Evolutionary conservation across 2,329 filamentous ascomycete species (phyloP), one percentile per base, ranked within the genome.

Genomic region (Pseudogymnoascus sp.): DNA sequence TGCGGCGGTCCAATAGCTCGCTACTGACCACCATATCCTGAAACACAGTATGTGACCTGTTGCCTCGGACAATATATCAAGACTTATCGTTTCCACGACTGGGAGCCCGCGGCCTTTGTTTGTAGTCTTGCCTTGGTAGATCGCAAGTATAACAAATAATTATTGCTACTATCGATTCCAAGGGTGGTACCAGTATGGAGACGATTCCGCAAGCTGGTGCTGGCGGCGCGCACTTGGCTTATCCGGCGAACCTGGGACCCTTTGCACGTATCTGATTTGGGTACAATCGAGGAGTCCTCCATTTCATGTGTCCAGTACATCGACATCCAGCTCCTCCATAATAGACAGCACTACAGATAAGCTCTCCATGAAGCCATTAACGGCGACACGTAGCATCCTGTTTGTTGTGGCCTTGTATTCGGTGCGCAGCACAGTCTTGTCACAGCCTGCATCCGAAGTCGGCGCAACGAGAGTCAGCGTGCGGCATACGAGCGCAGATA

Each of bases 331-430:
- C 74, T 96, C 89, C 75, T 90, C 87, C 89, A 97, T 96, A 14
- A 96, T 89, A 62, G 92, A 90, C 43, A 97, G 75, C 1, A 97
- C 88, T 4, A 97, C 85, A 61, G 86, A 85, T 63, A 97, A 75
- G 69, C 89, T 96, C 71, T 98, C 93, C 82, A 98, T 92, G 76
- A 97, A 97, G 8, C 92, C 91, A 77, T 98, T 98, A 63, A 97
- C 93, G 2, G 93, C 90, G 2, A 99, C 95, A 50, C 95, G 88
- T 64, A 99, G 82, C 93, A 98, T 98, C 69, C 95, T 88, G 74
- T 97, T 96, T 19, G 95, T 98, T 0, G 91, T 91, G 1, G 95
- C 95, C 62, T 82, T 84, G 77, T 98, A 98, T 65, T 89, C 83
- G 8, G 90, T 89, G 65, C 83, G 81, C 59, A 98, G 79, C 4